Evolutionary conservation across 2,329 filamentous ascomycete species (phyloP).

Genomic region (Phaeosphaeriaceae sp.): DNA sequence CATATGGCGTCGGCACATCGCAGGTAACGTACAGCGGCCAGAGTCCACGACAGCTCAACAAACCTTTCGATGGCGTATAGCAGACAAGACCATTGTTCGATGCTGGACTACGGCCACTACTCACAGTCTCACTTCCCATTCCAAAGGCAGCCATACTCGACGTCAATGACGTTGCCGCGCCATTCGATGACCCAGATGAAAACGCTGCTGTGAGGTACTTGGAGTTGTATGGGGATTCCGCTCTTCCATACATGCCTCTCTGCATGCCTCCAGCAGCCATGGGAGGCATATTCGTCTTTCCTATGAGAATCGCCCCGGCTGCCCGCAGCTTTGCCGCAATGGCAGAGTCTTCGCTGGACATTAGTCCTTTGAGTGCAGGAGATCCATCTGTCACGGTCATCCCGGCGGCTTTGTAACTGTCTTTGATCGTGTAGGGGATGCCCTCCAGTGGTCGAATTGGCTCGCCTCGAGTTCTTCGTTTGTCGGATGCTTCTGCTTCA

Average conservation of each 20-base stretch:
- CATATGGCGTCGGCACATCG: constrained; percentile 62
- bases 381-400: constrained; percentile 63
- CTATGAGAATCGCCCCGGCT: constrained; percentile 61
- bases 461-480: constrained; percentile 49
- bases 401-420: constrained; percentile 62
- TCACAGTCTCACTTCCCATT: constrained; percentile 63
- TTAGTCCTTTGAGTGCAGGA: constrained; percentile 59
- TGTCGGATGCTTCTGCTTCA: constrained; percentile 58
- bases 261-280: constrained; percentile 68
- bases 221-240: constrained; percentile 63
- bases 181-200: constrained; percentile 66
- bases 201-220: constrained; percentile 63
- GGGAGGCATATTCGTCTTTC: constrained; percentile 66
- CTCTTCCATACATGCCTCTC: constrained; percentile 62
- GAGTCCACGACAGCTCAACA: constrained; percentile 60
- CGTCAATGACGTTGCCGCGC: constrained; percentile 59
- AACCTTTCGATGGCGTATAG: constrained; percentile 63
- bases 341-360: constrained; percentile 61
- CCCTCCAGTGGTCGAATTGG: constrained; percentile 57
- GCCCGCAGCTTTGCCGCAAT: constrained; percentile 56
- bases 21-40: constrained; percentile 65
- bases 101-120: constrained; percentile 63
- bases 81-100: constrained; percentile 64
- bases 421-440: constrained; percentile 65
- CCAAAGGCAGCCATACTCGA: constrained; percentile 62